Conservation (phyloP, 1,139 yeast genomes). For the Saccharomycopsis crataegensis region DNA sequence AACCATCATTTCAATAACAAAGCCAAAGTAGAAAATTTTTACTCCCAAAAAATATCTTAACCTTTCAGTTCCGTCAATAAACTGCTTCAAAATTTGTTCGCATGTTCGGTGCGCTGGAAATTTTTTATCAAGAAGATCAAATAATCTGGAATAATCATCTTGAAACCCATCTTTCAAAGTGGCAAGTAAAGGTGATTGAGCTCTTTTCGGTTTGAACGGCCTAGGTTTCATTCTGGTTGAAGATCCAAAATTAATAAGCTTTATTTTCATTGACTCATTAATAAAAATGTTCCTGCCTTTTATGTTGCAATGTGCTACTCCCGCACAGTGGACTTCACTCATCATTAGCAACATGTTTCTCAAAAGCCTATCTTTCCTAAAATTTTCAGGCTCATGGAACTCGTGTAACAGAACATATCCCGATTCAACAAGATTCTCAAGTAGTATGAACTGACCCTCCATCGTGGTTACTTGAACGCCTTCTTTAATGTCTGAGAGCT, state of each 20-base stretch:
- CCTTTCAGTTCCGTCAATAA: background rate
- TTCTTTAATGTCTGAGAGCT: background rate
- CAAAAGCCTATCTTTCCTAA: background rate
- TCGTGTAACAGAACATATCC: background rate
- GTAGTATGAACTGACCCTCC: background rate
- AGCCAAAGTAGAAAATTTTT: too few relatives aligned
- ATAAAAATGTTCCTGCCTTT: background rate
- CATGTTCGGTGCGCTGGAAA: background rate
- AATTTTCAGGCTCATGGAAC: background rate
- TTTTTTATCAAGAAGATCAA: background rate
- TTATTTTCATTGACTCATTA: background rate
- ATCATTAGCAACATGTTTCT: background rate
- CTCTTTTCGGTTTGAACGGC: background rate
- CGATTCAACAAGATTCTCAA: background rate
- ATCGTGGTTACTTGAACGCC: background rate
- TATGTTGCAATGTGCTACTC: background rate
- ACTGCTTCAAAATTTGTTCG: background rate
- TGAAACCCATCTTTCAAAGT: background rate
- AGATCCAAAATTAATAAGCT: background rate
- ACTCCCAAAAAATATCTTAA: too few relatives aligned
- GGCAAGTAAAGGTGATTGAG: background rate
- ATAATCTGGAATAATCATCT: background rate
- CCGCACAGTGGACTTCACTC: background rate
- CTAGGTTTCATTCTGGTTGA: background rate
- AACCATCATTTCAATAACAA: background rate